Conservation (phyloP, 2,329 filamentous ascomycete species). For the Samsoniella hepiali region DNA sequence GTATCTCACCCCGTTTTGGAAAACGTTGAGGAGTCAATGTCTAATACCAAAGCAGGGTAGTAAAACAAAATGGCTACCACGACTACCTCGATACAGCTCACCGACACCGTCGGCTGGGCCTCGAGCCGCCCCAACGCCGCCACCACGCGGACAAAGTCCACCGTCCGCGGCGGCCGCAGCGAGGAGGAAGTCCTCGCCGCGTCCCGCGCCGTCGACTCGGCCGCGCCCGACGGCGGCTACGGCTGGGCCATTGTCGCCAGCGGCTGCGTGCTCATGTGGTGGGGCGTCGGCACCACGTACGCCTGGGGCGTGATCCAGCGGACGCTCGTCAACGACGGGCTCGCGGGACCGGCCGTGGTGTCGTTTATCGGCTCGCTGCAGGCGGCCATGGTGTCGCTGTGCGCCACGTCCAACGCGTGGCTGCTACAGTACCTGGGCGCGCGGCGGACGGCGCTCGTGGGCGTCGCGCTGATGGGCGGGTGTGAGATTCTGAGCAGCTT, state of each 20-base stretch:
- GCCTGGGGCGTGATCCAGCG: constrained; percentile 60
- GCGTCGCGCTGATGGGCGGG: constrained; percentile 48
- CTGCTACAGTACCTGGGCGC: constrained; percentile 49
- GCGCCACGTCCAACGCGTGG: constrained; percentile 51
- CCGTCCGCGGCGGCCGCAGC: neutral
- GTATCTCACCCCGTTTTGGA: neutral
- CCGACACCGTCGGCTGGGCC: constrained; percentile 3
- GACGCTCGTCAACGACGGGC: constrained; percentile 47
- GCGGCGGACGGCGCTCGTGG: constrained; percentile 43
- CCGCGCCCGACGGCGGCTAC: constrained; percentile 53
- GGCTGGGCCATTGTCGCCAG: constrained; percentile 53
- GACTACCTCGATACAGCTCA: constrained; percentile 12
- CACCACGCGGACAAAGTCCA: neutral
- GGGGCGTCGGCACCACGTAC: constrained; percentile 54
- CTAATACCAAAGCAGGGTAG: neutral
- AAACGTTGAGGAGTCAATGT: neutral
- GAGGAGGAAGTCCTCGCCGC: constrained; percentile 35
- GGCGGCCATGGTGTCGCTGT: constrained; percentile 47
- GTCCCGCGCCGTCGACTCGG: constrained; percentile 43
- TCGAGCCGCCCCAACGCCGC: constrained; percentile 3
- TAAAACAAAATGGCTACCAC: neutral
- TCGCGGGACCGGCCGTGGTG: constrained; percentile 50
- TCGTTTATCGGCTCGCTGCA: constrained; percentile 57
- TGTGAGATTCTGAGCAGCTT: constrained; percentile 46
- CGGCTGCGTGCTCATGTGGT: constrained; percentile 52